A percentile compares a stretch with the other conserved stretches of the same genome.
phyloP scores from a whole-genome alignment of 805 yeast species.

The Wickerhamomyces silvicola region DNA sequence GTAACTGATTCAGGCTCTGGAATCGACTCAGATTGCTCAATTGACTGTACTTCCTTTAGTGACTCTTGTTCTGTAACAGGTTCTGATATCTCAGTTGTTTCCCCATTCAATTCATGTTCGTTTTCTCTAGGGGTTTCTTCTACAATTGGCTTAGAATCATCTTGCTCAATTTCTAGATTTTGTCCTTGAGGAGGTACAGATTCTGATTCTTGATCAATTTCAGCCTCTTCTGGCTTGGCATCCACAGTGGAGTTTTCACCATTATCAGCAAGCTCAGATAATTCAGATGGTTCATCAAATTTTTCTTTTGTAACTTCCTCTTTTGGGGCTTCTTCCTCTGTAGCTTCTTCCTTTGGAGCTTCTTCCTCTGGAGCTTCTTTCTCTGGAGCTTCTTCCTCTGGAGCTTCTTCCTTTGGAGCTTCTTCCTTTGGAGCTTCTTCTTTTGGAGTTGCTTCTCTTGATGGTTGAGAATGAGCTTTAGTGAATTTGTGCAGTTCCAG shows the following conservation, averaged over 20 bases:
- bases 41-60: no score
- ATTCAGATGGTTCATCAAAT: slow-evolving; percentile 10
- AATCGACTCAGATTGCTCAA: no score
- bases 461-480: slow-evolving; percentile 6
- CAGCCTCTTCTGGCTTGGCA: slow-evolving; percentile 12
- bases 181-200: no score
- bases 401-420: slow-evolving; percentile 8
- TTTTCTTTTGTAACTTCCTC: slow-evolving; percentile 12
- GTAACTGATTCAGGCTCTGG: no score
- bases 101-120: slow-evolving; percentile 4
- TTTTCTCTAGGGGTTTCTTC: slow-evolving; percentile 4
- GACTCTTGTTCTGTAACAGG: slow-evolving; percentile 4
- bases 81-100: slow-evolving; percentile 3
- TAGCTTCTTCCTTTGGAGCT: slow-evolving; percentile 8
- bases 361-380: slow-evolving; percentile 6
- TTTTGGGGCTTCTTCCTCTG: slow-evolving; percentile 8
- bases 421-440: slow-evolving; percentile 6
- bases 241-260: slow-evolving; percentile 9
- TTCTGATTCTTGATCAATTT: slow-evolving; percentile 10
- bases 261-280: slow-evolving; percentile 8
- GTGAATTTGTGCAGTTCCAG: slow-evolving; percentile 41
- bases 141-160: neutral
- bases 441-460: slow-evolving; percentile 5
- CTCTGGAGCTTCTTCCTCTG: slow-evolving; percentile 9
- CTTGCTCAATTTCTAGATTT: neutral